phyloP scores from a whole-genome alignment of 345 rosid species.

The Psidium guajava region DNA sequence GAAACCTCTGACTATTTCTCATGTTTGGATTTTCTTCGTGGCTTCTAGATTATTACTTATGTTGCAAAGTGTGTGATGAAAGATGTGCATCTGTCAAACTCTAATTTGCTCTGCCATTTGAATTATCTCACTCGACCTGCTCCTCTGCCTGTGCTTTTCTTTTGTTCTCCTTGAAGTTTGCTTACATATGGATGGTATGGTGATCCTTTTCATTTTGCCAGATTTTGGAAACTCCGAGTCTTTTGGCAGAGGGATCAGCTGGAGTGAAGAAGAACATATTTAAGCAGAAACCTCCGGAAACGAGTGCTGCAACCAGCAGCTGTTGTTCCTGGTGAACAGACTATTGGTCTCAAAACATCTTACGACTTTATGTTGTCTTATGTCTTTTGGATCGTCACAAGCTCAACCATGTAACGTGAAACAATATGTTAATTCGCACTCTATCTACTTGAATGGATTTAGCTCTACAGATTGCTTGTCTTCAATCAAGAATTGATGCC shows the following conservation, averaged over 20 bases:
- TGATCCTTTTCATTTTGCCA: conserved; percentile 8
- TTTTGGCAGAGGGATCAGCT: conserved; percentile 59
- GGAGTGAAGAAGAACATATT: conserved; percentile 81
- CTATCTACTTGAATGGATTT: background rate
- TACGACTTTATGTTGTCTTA: background rate
- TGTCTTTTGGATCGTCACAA: background rate
- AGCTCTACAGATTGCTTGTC: background rate
- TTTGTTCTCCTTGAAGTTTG: background rate
- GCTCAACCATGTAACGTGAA: background rate
- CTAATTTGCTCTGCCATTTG: background rate
- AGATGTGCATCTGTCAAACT: background rate
- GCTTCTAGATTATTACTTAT: background rate
- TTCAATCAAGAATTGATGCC: background rate
- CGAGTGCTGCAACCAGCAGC: conserved; percentile 29
- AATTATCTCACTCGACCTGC: background rate
- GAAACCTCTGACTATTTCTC: background rate
- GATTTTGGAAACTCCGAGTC: conserved; percentile 90
- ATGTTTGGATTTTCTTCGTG: background rate
- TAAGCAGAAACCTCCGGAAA: conserved; percentile 51
- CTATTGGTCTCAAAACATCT: background rate
- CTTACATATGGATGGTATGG: background rate
- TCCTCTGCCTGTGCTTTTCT: background rate
- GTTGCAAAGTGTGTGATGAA: background rate
- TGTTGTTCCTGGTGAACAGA: conserved; percentile 43
- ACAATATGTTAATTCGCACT: background rate